These are phyloP conservation scores for Allium cepa DNA, from an alignment of 106 monocot species.

Conservation along the genomic window DNA sequence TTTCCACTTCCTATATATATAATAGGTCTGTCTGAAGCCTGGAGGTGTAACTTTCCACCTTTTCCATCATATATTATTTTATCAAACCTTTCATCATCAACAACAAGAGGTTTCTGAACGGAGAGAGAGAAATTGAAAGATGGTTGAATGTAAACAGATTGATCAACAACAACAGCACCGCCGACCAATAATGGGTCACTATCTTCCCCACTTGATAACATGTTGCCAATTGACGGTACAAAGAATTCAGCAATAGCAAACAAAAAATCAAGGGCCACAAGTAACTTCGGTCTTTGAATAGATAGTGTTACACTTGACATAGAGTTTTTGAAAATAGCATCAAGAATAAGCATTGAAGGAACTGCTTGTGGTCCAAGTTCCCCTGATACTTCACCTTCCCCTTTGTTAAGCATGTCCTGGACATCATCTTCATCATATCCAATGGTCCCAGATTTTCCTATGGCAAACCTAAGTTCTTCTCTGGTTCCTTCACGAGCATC, in stretches of 20 bases:
- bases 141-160: conserved; percentile 59
- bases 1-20: conserved; percentile 80
- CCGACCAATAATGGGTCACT: conserved; percentile 26
- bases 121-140: conserved; percentile 52
- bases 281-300: conserved; percentile 84
- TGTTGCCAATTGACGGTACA: conserved; percentile 61
- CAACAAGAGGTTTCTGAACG: conserved; percentile 64
- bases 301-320: conserved; percentile 57
- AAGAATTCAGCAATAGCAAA: conserved; percentile 79
- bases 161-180: conserved; percentile 56
- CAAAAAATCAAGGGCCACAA: conserved; percentile 92
- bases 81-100: conserved; percentile 79
- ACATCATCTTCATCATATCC: conserved; percentile 13
- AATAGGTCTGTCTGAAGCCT: conserved; percentile 45
- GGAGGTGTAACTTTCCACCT: conserved; percentile 71
- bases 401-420: conserved; percentile 11
- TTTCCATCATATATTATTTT: conserved; percentile 94
- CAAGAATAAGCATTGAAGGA: conserved; percentile 88
- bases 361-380: conserved; percentile 29
- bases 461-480: conserved; percentile 81
- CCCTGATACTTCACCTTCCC: conserved; percentile 12
- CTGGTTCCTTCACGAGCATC: conserved; percentile 94
- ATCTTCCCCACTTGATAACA: conserved; percentile 65
- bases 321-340: conserved; percentile 55
- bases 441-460: conserved; percentile 57